These are phyloP conservation scores for Arthroderma sp. DNA, from an alignment of 2,329 filamentous ascomycete genomes.

Conservation along the genomic window DNA sequence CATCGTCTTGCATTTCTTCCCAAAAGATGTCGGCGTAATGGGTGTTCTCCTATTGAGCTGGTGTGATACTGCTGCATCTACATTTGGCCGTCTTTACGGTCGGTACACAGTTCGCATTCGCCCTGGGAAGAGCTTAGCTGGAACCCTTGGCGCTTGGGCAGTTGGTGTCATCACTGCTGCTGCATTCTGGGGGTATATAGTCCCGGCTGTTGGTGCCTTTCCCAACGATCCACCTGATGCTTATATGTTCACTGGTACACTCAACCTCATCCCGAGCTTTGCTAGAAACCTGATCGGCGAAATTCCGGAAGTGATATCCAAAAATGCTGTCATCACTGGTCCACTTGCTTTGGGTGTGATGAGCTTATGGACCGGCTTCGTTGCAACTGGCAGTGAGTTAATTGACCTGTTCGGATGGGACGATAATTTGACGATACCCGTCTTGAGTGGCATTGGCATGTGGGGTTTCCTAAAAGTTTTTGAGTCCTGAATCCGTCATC, in stretches of 20 bases:
- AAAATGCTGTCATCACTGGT: conserved; percentile 53
- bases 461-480: conserved; percentile 88
- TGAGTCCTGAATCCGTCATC: conserved; percentile 27
- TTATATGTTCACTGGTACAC: conserved; percentile 68
- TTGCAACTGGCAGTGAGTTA: conserved; percentile 79
- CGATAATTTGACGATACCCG: conserved; percentile 92
- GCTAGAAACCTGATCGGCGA: conserved; percentile 50
- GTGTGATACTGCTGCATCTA: conserved; percentile 96
- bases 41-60: conserved; percentile 82
- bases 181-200: conserved; percentile 79
- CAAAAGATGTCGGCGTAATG: conserved; percentile 86
- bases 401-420: conserved; percentile 89
- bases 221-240: conserved; percentile 54
- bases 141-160: conserved; percentile 68
- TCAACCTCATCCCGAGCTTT: conserved; percentile 52
- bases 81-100: conserved; percentile 81
- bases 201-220: conserved; percentile 53
- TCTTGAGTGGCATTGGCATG: conserved; percentile 75
- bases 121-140: conserved; percentile 80
- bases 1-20: conserved; percentile 71
- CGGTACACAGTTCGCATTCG: conserved; percentile 77
- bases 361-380: conserved; percentile 76
- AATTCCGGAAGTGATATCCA: conserved; percentile 24
- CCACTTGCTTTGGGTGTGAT: conserved; percentile 62
- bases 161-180: conserved; percentile 72